These are phyloP conservation scores for Macadamia tetraphylla DNA, from an alignment of 164 flowering plant genomes.

Conservation along the genomic window DNA sequence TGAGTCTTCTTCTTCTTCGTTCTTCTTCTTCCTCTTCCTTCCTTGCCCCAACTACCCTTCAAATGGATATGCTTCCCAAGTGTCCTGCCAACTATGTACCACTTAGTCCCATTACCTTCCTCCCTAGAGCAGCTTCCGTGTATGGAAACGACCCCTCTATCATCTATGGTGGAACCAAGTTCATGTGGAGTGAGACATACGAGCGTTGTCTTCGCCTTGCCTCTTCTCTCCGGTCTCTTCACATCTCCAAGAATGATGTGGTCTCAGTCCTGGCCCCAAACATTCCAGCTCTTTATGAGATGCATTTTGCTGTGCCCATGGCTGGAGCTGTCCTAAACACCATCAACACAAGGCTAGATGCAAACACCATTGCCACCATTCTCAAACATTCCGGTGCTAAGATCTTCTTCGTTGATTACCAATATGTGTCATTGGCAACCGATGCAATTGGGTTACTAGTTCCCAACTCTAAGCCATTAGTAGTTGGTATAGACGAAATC, in stretches of 20 bases:
- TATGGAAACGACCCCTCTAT: constrained; percentile 63
- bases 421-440: constrained; percentile 40
- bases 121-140: constrained; percentile 54
- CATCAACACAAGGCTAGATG: constrained; percentile 73
- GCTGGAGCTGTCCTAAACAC: constrained; percentile 85
- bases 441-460: constrained; percentile 41
- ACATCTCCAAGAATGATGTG: constrained; percentile 60
- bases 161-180: constrained; percentile 49
- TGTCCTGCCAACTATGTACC: constrained; percentile 63
- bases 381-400: constrained; percentile 80
- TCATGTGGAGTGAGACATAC: constrained; percentile 72
- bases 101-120: constrained; percentile 68
- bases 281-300: constrained; percentile 80
- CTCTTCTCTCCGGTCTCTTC: constrained; percentile 48
- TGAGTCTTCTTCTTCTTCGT: not conserved
- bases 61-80: constrained; percentile 58
- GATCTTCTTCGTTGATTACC: constrained; percentile 64
- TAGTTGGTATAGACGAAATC: constrained; percentile 61
- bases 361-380: constrained; percentile 55
- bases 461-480: constrained; percentile 28
- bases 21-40: not conserved
- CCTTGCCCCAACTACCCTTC: not conserved
- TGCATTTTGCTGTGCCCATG: constrained; percentile 98
- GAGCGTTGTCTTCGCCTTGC: constrained; percentile 79
- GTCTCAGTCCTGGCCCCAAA: constrained; percentile 92